phyloP scores from a whole-genome alignment of 805 yeast genomes.

The Ogataea pini region DNA sequence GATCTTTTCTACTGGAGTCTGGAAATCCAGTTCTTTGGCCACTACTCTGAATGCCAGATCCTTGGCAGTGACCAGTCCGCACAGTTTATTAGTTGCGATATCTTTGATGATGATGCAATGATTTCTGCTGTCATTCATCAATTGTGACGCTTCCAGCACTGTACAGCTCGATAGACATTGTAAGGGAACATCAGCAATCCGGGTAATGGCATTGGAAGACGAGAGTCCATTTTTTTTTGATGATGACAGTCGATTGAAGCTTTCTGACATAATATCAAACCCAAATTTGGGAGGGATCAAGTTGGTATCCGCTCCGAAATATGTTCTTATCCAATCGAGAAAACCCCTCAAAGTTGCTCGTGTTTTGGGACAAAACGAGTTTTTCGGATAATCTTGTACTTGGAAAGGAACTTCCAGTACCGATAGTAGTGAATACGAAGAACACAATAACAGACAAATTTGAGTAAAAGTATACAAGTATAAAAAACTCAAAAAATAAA shows the following conservation, averaged over 20 bases:
- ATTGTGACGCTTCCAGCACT: slow-evolving; percentile 35
- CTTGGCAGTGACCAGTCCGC: slow-evolving; percentile 47
- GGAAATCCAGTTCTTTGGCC: slow-evolving; percentile 30
- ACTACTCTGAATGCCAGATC: slow-evolving; percentile 47
- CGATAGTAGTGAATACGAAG: no score
- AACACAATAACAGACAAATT: no score
- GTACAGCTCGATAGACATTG: slow-evolving; percentile 37
- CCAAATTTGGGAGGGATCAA: neutral
- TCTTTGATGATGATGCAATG: slow-evolving; percentile 44
- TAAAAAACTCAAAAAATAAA: neutral
- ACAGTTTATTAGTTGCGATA: slow-evolving; percentile 26
- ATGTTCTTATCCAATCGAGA: neutral
- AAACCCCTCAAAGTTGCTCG: no score
- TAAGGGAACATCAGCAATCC: slow-evolving; percentile 40
- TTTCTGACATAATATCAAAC: slow-evolving; percentile 3
- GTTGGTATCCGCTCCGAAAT: neutral
- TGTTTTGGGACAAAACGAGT: no score
- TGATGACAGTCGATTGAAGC: slow-evolving; percentile 8
- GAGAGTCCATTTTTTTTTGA: slow-evolving; percentile 6
- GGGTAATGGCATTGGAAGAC: slow-evolving; percentile 22
- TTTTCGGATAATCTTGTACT: no score
- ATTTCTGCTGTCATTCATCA: slow-evolving; percentile 41
- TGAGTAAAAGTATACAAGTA: neutral
- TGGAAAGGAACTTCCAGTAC: no score
- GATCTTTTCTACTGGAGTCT: slow-evolving; percentile 36